Evolutionary conservation across 2,329 filamentous ascomycete species (phyloP).

Genomic region (Nakataea oryzae): DNA sequence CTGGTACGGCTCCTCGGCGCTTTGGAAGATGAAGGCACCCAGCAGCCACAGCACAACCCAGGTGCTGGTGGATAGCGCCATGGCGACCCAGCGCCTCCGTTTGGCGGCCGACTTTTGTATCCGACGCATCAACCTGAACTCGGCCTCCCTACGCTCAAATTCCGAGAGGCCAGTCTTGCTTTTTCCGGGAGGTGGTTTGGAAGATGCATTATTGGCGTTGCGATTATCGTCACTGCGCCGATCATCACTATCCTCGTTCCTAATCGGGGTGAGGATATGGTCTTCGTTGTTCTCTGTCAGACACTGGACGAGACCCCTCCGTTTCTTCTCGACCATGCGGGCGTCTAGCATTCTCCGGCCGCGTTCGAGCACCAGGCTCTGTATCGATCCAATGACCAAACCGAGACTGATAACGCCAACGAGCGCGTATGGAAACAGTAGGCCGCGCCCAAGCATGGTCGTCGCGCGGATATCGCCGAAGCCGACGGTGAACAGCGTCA

Average conservation of each 20-base stretch:
- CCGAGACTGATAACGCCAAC: slow-evolving; percentile 65
- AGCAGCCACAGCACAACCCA: slow-evolving; percentile 72
- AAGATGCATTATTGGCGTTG: too few species aligned
- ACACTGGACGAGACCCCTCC: slow-evolving; percentile 33
- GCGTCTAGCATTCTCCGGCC: slow-evolving; percentile 42
- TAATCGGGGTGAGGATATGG: slow-evolving; percentile 38
- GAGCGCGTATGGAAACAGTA: slow-evolving; percentile 76
- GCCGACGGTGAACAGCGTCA: slow-evolving; percentile 56
- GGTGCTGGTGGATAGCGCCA: slow-evolving; percentile 54
- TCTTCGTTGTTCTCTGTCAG: slow-evolving; percentile 35
- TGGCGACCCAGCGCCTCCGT: slow-evolving; percentile 64
- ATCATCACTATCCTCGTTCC: slow-evolving; percentile 9
- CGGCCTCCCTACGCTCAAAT: slow-evolving; percentile 51
- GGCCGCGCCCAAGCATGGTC: slow-evolving; percentile 49
- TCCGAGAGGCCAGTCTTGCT: slow-evolving; percentile 22
- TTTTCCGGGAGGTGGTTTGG: neutral
- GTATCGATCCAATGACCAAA: slow-evolving; percentile 22
- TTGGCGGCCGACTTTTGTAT: slow-evolving; percentile 58
- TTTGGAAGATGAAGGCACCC: slow-evolving; percentile 64
- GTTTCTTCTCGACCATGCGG: slow-evolving; percentile 49
- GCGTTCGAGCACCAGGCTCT: slow-evolving; percentile 51
- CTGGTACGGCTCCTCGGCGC: slow-evolving; percentile 41
- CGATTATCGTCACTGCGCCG: slow-evolving; percentile 1
- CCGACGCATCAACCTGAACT: slow-evolving; percentile 71
- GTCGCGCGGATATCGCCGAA: slow-evolving; percentile 43